A percentile compares a stretch with the other conserved stretches of the same genome.
Evolutionary conservation across 192 early-diverging fungal genomes (phyloP).

Genomic region (Mortierella hygrophila): DNA sequence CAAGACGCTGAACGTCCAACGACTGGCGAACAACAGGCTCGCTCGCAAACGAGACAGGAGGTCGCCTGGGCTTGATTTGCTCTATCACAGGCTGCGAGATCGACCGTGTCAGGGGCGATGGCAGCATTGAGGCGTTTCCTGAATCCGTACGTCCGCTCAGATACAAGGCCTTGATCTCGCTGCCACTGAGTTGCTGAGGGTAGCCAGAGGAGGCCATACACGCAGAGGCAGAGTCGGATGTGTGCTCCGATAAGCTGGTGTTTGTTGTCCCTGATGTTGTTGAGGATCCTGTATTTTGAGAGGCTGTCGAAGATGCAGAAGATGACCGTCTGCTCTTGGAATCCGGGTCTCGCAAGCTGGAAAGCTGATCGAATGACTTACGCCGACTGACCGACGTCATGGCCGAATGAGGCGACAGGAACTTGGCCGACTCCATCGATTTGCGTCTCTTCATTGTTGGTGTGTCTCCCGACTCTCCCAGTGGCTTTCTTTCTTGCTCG

Average conservation of each 20-base stretch:
- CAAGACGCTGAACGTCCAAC: slow-evolving; percentile 34
- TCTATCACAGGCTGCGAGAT: slow-evolving; percentile 33
- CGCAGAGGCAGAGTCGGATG: neutral
- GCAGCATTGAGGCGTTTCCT: neutral
- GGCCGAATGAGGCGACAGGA: slow-evolving; percentile 27
- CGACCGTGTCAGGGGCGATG: slow-evolving; percentile 18
- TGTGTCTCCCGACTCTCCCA: neutral
- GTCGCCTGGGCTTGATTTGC: neutral
- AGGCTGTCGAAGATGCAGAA: slow-evolving; percentile 43
- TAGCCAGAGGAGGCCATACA: neutral
- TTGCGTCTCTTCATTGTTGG: slow-evolving; percentile 27
- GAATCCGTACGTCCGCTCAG: slow-evolving; percentile 6
- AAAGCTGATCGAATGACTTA: slow-evolving; percentile 42
- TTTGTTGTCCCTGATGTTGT: slow-evolving; percentile 16
- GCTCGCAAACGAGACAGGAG: slow-evolving; percentile 16
- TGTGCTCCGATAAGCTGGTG: slow-evolving; percentile 25
- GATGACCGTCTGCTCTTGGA: slow-evolving; percentile 30
- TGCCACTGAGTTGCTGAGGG: neutral
- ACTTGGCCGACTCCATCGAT: slow-evolving; percentile 43
- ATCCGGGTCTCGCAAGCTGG: neutral
- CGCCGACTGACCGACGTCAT: slow-evolving; percentile 21
- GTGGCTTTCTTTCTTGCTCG: neutral
- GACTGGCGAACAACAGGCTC: slow-evolving; percentile 31
- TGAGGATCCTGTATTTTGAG: slow-evolving; percentile 31
- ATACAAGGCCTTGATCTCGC: neutral